Conservation (phyloP, 441 rosid species). For the Francoa sonchifolia region DNA sequence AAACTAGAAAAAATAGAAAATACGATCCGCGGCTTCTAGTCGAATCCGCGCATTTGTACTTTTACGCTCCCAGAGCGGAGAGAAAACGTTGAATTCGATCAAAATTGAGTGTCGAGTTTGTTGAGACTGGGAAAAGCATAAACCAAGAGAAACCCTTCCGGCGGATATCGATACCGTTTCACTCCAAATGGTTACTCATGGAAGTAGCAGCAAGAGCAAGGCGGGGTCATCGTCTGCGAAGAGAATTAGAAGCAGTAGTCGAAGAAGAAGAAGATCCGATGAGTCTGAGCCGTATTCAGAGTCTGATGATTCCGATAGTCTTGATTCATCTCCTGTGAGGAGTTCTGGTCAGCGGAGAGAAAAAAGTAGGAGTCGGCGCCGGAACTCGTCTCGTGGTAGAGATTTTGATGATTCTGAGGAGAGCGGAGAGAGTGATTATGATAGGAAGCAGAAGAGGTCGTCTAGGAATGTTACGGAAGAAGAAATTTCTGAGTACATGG, state of each 20-base stretch:
- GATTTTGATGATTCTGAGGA: slow-evolving; percentile 18
- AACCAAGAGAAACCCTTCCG: too few species aligned
- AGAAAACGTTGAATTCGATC: too few species aligned
- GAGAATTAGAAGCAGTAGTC: slow-evolving; percentile 16
- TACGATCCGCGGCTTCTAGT: too few species aligned
- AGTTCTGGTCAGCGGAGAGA: slow-evolving; percentile 21
- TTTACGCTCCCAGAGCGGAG: too few species aligned
- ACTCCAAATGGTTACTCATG: slow-evolving; percentile 11
- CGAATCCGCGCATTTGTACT: too few species aligned
- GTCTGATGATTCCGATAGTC: slow-evolving; percentile 12
- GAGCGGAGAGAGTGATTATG: slow-evolving; percentile 25
- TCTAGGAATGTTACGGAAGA: slow-evolving; percentile 48
- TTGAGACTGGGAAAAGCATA: too few species aligned
- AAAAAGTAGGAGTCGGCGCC: slow-evolving; percentile 20
- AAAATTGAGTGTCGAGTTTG: too few species aligned
- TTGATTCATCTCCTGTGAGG: slow-evolving; percentile 13
- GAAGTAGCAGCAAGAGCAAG: slow-evolving; percentile 18
- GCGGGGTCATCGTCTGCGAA: slow-evolving; percentile 19
- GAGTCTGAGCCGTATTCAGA: slow-evolving; percentile 15
- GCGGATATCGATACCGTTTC: too few species aligned
- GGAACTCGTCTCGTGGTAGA: slow-evolving; percentile 8
- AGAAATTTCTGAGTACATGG: slow-evolving; percentile 51
- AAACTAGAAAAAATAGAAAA: too few species aligned
- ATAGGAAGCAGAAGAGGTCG: slow-evolving; percentile 29
- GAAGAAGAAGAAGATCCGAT: slow-evolving; percentile 20